phyloP scores from a whole-genome alignment of 768 basidiomycete species.

The Rhizopogon sp. region DNA sequence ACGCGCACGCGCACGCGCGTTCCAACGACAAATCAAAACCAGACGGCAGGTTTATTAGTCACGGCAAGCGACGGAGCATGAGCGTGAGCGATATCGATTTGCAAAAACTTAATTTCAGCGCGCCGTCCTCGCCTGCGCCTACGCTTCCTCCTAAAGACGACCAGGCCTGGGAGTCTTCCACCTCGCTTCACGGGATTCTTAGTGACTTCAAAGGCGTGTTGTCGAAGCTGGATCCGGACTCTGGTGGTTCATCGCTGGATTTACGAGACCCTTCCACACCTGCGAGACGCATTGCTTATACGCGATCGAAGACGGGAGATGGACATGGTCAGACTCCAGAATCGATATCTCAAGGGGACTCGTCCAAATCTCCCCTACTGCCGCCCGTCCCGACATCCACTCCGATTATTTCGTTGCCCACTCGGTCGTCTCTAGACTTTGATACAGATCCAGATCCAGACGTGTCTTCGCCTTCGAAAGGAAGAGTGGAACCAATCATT shows the following conservation, averaged over 20 bases:
- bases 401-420: conserved; percentile 21
- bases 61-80: conserved; percentile 62
- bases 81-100: conserved; percentile 65
- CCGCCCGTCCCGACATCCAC: conserved; percentile 11
- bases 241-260: conserved; percentile 43
- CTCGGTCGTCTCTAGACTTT: conserved; percentile 17
- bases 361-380: conserved; percentile 15
- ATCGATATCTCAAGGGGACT: background rate
- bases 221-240: conserved; percentile 56
- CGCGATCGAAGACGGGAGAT: conserved; percentile 33
- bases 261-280: conserved; percentile 64
- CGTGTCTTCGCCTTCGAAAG: conserved; percentile 42
- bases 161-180: conserved; percentile 35
- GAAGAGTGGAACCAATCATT: conserved; percentile 25
- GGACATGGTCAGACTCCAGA: conserved; percentile 20
- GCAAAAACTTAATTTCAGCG: conserved; percentile 33
- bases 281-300: conserved; percentile 35
- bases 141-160: conserved; percentile 32
- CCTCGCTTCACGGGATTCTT: conserved; percentile 55
- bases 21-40: conserved; percentile 20
- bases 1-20: conserved; percentile 10
- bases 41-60: conserved; percentile 23
- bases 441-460: conserved; percentile 11
- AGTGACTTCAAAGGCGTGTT: conserved; percentile 72
- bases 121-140: conserved; percentile 30